Evolutionary conservation across 371 early-diverging fungal species (phyloP).

Genomic region (Nematocida ironsii): DNA sequence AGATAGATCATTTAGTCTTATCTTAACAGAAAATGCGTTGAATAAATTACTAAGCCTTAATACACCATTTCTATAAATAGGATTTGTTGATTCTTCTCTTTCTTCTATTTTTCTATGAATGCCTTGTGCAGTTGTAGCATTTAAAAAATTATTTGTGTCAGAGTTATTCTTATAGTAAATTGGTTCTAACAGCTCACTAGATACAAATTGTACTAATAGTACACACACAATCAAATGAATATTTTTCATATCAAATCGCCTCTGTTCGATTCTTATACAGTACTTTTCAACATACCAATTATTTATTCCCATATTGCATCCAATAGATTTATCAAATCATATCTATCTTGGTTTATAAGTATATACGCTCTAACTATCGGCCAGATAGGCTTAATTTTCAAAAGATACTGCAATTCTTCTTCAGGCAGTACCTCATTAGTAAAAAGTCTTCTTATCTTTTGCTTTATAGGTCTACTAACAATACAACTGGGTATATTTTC

Average conservation of each 20-base stretch:
- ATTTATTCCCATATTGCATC: conserved; percentile 3
- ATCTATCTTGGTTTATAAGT: not conserved
- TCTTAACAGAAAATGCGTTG: not conserved
- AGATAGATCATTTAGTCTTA: not conserved
- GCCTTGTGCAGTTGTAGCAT: no score
- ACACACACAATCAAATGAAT: no score
- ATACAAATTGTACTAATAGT: no score
- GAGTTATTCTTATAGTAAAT: no score
- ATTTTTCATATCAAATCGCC: no score
- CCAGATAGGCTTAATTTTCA: not conserved
- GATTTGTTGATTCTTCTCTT: no score
- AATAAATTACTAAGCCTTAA: not conserved
- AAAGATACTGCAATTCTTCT: not conserved
- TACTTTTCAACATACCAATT: not conserved
- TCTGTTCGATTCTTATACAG: no score
- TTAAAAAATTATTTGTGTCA: no score
- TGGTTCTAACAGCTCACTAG: no score
- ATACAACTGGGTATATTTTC: not conserved
- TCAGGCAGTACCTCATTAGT: not conserved
- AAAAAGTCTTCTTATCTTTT: not conserved
- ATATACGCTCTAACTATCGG: not conserved
- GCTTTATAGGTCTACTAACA: not conserved
- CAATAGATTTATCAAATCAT: conserved; percentile 1
- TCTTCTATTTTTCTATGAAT: no score
- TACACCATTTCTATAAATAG: not conserved